Evolutionary conservation across 2,329 filamentous ascomycete genomes (phyloP).

Genomic region (Fusarium marasasianum): DNA sequence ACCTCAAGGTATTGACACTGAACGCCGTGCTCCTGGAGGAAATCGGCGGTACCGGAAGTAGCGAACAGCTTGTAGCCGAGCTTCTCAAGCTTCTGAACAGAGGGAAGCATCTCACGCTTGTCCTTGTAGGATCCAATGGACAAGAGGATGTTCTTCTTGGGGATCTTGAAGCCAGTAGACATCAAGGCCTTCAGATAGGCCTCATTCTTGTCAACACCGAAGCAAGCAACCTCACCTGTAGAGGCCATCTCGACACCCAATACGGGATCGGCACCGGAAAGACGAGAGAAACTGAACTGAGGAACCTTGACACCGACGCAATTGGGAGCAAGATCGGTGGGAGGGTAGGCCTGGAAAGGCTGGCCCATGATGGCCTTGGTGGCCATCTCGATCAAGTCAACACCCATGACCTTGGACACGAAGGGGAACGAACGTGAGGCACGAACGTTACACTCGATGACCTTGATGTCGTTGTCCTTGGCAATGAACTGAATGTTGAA

Average conservation of each 20-base stretch:
- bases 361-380: conserved; percentile 94
- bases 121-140: conserved; percentile 98
- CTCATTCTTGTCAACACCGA: conserved; percentile 95
- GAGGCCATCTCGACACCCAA: conserved; percentile 99
- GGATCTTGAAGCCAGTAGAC: conserved; percentile 95
- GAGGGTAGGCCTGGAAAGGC: conserved; percentile 84
- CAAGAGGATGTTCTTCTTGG: conserved; percentile 92
- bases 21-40: conserved; percentile 90
- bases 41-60: conserved; percentile 95
- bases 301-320: conserved; percentile 98
- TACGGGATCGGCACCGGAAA: conserved; percentile 95
- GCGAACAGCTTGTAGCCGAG: conserved; percentile 96
- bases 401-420: conserved; percentile 97
- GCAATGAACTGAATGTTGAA: conserved; percentile 99
- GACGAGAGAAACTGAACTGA: conserved; percentile 97
- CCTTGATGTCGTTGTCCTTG: conserved; percentile 99
- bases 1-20: conserved; percentile 94
- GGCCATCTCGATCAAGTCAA: conserved; percentile 97
- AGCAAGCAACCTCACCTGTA: conserved; percentile 96
- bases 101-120: conserved; percentile 96
- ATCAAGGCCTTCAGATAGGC: conserved; percentile 96
- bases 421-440: conserved; percentile 98
- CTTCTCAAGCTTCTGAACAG: conserved; percentile 86
- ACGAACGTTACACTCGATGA: conserved; percentile 98
- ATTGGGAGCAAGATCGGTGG: conserved; percentile 76